Conservation (phyloP, 345 rosid genomes). For the Passiflora organensis region DNA sequence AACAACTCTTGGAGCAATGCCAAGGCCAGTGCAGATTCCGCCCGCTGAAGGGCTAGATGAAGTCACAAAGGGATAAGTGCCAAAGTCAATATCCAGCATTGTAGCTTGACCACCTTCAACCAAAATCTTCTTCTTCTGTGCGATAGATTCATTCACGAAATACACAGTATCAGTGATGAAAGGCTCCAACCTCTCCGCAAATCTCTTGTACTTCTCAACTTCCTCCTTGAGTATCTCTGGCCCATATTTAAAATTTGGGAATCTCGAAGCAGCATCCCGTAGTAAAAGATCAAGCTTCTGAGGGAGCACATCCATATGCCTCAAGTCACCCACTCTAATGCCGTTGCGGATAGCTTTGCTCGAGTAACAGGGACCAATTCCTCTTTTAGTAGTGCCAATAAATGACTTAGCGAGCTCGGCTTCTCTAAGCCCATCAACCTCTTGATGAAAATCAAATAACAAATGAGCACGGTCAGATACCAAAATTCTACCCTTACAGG, state of each 20-base stretch:
- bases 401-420: conserved; percentile 84
- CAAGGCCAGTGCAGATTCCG: conserved; percentile 93
- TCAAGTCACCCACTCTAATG: conserved; percentile 83
- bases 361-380: conserved; percentile 89
- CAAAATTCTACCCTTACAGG: conserved; percentile 83
- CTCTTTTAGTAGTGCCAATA: conserved; percentile 92
- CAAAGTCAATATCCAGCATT: conserved; percentile 92
- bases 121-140: conserved; percentile 70
- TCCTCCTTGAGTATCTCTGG: conserved; percentile 76
- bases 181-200: conserved; percentile 88
- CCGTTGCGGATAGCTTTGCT: conserved; percentile 85
- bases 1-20: conserved; percentile 82
- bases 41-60: conserved; percentile 98
- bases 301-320: conserved; percentile 90
- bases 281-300: conserved; percentile 77
- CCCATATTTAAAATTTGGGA: conserved; percentile 56
- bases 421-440: conserved; percentile 78
- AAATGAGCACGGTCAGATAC: conserved; percentile 94
- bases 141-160: conserved; percentile 71
- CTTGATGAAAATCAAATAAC: conserved; percentile 91
- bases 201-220: conserved; percentile 87
- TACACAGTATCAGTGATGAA: conserved; percentile 81
- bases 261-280: conserved; percentile 75
- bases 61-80: conserved; percentile 96
- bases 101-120: conserved; percentile 99